Percentiles rank a stretch among this genome's conserved stretches.
These are phyloP conservation scores for Saturnispora besseyi DNA, from an alignment of 805 yeast genomes.

Conservation along the genomic window DNA sequence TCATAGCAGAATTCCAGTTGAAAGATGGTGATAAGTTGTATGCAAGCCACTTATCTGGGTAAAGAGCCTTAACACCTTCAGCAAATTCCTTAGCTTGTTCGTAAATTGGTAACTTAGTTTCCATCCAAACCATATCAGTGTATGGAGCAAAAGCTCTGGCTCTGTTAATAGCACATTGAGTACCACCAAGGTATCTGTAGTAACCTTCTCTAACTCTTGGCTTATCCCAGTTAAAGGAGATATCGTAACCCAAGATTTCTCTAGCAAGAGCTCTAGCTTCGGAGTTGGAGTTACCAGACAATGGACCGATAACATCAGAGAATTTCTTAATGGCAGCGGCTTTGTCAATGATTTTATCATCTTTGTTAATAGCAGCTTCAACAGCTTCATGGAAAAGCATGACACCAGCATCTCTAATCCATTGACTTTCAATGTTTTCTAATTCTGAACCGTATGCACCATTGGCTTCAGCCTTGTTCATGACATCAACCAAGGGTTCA, in stretches of 20 bases:
- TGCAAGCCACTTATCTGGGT: constrained; percentile 92
- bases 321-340: constrained; percentile 55
- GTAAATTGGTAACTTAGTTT: constrained; percentile 89
- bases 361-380: constrained; percentile 63
- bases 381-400: constrained; percentile 90
- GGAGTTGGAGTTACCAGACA: constrained; percentile 63
- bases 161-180: constrained; percentile 95
- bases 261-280: constrained; percentile 74
- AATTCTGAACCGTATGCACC: constrained; percentile 69
- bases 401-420: constrained; percentile 76
- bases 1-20: constrained; percentile 96
- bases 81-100: constrained; percentile 92
- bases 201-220: constrained; percentile 95
- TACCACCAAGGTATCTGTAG: constrained; percentile 93
- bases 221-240: constrained; percentile 90
- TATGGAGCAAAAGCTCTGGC: constrained; percentile 93
- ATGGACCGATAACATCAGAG: constrained; percentile 60
- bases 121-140: constrained; percentile 97
- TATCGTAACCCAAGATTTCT: constrained; percentile 67
- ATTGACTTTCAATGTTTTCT: constrained; percentile 66
- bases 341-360: constrained; percentile 47
- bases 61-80: constrained; percentile 71
- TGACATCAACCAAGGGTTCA: constrained; percentile 63
- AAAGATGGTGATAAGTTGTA: constrained; percentile 95
- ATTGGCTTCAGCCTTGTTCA: constrained; percentile 69